Base-by-base conservation (phyloP, 768 basidiomycete genomes). In the Amanita pallidorosea region DNA sequence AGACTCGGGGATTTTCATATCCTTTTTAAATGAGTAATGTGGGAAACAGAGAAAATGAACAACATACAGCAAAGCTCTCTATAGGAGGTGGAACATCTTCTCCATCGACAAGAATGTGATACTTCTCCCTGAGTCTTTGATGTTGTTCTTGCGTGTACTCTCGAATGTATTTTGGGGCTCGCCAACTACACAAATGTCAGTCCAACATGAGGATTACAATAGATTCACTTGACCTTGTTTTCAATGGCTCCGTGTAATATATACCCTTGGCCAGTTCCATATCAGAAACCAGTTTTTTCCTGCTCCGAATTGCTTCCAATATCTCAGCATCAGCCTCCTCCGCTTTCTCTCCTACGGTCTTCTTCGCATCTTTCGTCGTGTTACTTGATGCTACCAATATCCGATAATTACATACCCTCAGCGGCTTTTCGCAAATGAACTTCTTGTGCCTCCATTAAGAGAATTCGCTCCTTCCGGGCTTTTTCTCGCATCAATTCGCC, bases 1-100 rank as follows among this genome's bases (percentile, higher is more conserved):
- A 2, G 84, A 75, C 36, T 77, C 77, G 6, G 95, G 96, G n/a
- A 99, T 83, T 73, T 97, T 98, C 96, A 99, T 99, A 62, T 98
- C 95, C 88, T 94, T 41, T 33, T 35, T 22, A 35, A 17, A 45
- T 13, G 22, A 20, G 17, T 18, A n/a, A 18, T 20, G 25, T 0
- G 7, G 20, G 49, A 29, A 5, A 4, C 59, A 69, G 53, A 29
- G 11, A 9, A 49, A 35, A 42, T 36, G 13, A 12, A 38, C 37
- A 27, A 52, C 64, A 48, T 63, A 90, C 90, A 29, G 73, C 74
- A 67, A 98, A 98, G 55, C 84, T 80, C 53, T 88, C 83, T 47
- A 97, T 95, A 1, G 96, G 92, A 7, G 92, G 91, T 2, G 96
- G 95, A 27, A 98, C 73, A 60, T 92, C 80, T 53, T 96, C 87